Conservation (phyloP, 495 filamentous ascomycete species). For the Aspergillus diversus region DNA sequence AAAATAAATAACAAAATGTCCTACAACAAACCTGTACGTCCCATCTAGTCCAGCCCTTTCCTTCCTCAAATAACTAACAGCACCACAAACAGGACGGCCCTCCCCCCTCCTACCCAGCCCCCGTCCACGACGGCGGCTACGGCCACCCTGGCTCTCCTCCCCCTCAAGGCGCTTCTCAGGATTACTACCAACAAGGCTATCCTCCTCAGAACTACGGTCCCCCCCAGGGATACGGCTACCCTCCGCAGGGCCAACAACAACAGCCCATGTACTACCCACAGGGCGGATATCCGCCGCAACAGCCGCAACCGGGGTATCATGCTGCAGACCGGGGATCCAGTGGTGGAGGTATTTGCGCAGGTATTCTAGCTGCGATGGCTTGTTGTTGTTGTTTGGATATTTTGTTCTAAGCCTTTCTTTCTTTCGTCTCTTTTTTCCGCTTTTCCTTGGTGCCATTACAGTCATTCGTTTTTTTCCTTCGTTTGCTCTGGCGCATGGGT, state of each 20-base stretch:
- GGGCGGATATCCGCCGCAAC: conserved; percentile 45
- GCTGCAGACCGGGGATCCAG: conserved; percentile 33
- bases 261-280: conserved; percentile 50
- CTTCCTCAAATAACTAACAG: not conserved
- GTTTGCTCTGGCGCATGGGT: not conserved
- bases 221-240: conserved; percentile 32
- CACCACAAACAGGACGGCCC: conserved; percentile 36
- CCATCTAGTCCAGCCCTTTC: not conserved
- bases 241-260: conserved; percentile 31
- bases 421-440: conserved; percentile 2
- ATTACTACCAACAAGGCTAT: conserved; percentile 37
- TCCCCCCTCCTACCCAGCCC: conserved; percentile 44
- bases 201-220: conserved; percentile 26
- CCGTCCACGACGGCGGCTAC: conserved; percentile 36
- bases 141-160: conserved; percentile 29
- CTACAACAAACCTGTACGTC: conserved; percentile 44
- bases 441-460: not conserved
- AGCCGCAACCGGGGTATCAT: conserved; percentile 48
- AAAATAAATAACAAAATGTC: conserved; percentile 30
- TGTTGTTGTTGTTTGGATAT: conserved; percentile 62
- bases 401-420: conserved; percentile 42
- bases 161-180: conserved; percentile 31
- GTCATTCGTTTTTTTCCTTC: not conserved
- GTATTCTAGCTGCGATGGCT: conserved; percentile 51
- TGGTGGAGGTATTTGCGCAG: conserved; percentile 50